A percentile compares a stretch with the other conserved stretches of the same genome.
phyloP scores from a whole-genome alignment of 179 eudicot species.

The Silene coronaria region DNA sequence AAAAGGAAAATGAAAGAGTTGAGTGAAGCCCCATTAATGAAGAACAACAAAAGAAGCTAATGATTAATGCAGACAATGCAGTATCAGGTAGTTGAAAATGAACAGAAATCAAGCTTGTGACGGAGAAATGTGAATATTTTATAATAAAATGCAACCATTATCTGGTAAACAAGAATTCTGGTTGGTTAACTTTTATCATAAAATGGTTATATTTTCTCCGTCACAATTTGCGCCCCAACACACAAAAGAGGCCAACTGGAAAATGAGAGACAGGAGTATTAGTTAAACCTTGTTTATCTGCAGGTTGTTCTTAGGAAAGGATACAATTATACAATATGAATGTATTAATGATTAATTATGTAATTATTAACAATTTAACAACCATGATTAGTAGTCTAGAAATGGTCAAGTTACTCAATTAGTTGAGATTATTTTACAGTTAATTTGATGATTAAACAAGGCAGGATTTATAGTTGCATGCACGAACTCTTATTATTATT shows the following conservation, averaged over 20 bases:
- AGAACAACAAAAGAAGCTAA: not conserved
- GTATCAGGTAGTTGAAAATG: no score
- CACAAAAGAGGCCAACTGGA: no score
- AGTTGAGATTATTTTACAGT: not conserved
- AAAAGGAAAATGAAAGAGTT: constrained; percentile 24
- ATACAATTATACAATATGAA: not conserved
- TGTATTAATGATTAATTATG: not conserved
- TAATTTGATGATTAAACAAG: constrained; percentile 3
- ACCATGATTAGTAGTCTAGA: not conserved
- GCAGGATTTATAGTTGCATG: constrained; percentile 25
- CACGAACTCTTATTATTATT: constrained; percentile 23
- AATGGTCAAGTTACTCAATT: not conserved
- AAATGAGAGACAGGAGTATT: not conserved
- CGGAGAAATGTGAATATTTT: no score
- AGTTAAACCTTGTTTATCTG: not conserved
- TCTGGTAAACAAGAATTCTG: no score
- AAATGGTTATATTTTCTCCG: no score
- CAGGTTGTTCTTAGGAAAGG: constrained; percentile 1
- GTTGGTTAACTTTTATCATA: no score
- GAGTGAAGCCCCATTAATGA: constrained; percentile 30
- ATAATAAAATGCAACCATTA: no score
- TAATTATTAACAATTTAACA: not conserved
- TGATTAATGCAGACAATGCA: not conserved
- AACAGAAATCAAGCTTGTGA: no score
- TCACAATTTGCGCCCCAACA: no score